Base-by-base conservation (phyloP, 73 alveolate species). In the Paramecium bursaria region DNA sequence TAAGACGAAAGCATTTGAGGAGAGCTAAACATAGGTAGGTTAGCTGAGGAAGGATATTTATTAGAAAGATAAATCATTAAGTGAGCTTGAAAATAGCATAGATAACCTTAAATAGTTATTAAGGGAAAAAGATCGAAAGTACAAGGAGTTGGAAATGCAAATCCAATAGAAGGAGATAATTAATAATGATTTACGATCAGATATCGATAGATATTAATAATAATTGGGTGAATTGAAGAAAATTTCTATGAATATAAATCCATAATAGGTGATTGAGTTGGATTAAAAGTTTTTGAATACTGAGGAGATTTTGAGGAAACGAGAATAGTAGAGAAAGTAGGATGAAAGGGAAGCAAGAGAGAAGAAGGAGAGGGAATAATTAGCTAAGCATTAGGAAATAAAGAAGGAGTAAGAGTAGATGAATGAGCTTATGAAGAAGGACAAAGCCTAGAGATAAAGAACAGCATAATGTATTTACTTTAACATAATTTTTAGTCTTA, bases 261-360 rank as follows among this genome's bases (percentile, higher is more conserved):
- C 82, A 35, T 39, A 67, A 17, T 25, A 39, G 17, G 48, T 67
- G 15, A 6, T 42, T 11, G 57, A 67, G 17, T 21, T 67, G 2
- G 82, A 67, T 0, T 39, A 4, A 31, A 57, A 67, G 3, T 4
- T 10, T 3, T 39, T 39, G 7, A 67, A 15, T 3, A 25, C 35
- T 6, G 60, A 39, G 23, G 53, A 67, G 44, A 21, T 3, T 5
- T 67, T 67, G 13, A 67, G 7, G 4, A 26, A 14, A 15, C 1
- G 42, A 14, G 82, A 67, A 4, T 53, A 67, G 23, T 35, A 67
- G 44, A 67, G 82, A 67, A 67, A 39, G 4, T 15, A 7, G 22
- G 82, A 67, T 39, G 6, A 67, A 15, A 0, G 4, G 6, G 9
- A 5, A 4, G 2, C 2, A 4, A 57, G 44, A 31, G 1, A 14